Evolutionary conservation across 257 asterid species (phyloP), one percentile per base, ranked within the genome.

Genomic region (Buddleja alternifolia): DNA sequence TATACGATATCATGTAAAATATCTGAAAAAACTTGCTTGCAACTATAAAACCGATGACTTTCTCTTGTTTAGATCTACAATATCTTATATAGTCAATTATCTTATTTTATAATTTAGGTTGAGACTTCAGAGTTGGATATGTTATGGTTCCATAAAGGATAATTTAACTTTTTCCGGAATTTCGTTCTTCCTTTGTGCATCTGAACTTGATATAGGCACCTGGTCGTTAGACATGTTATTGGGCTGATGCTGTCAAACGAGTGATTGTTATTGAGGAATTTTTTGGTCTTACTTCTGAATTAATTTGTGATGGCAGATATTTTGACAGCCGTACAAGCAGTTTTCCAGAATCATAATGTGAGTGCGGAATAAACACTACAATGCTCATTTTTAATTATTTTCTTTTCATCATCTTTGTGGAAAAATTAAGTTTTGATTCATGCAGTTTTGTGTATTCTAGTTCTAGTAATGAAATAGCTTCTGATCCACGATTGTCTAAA

Each of bases 261-360:
- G 45, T 62, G 17, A 56, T 37, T 65, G 67, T 63, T 74, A 14
- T 68, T 69, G 52, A 21, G 16, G 8, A 54, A 45, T 15, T 53
- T n/a, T 48, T 20, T 65, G 34, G 42, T 58, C 77, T 82, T 52
- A 70, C 61, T 25, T 52, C 50, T 68, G 63, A 55, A 15, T 70
- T 75, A 10, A 51, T 72, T 63, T 77, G 68, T 70, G 55, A 46
- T 78, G 75, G 63, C 96, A 93, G 98, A 89, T 87, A 85, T 86
- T 59, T 70, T 89, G 85, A 80, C 83, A 58, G 95, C 92, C 69
- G 61, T 88, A 19, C 93, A 89, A 41, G 84, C 93, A 60, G 84
- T 84, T 71, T 80, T 73, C 80, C 95, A 82, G 73, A 89, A 80
- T 81, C 91, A 91, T 71, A 87, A 79, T 71, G 99, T 93, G 76